Base-by-base conservation (phyloP, 176 grass and related monocot species). In the Typha latifolia region DNA sequence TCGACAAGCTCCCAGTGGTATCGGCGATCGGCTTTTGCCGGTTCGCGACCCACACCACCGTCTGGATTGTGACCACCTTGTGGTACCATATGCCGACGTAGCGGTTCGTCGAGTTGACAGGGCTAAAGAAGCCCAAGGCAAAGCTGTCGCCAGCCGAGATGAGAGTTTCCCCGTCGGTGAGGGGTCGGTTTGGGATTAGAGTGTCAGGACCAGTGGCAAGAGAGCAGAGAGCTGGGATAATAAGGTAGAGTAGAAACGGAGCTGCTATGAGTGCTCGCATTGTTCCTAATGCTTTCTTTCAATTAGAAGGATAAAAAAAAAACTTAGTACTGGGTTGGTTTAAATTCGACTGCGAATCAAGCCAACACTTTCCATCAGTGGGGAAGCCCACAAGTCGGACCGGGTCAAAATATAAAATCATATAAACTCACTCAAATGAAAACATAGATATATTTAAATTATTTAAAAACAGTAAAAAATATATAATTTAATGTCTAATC, bases 31-130 rank as follows among this genome's bases (percentile, higher is more conserved):
- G 84, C 0, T 4, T 69, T 6, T 77, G 22, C 5, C 91, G 82
- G 70, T 96, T 96, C 13, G 84, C 91, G 20, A 95, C 81, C 90
- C 90, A 95, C 21, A 90, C 90, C 10, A 80, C 73, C 50, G 86
- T 95, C 14, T 32, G 49, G 19, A 74, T 63, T 1, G 48, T 0
- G 56, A 26, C 24, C 24, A 95, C 72, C 16, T 14, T 22, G 49
- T 68, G 69, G 81, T 82, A 95, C 90, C 90, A 95, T 64, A 95
- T 84, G 71, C 86, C 86, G 53, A 95, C 3, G 70, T 82, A 95
- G 67, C 63, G 82, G 14, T 62, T 61, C 50, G 2, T 37, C 34
- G 34, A 64, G n/a, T 79, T 74, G 49, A 4, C 14, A 3, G 82
- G 59, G 22, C 69, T 24, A 62, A 96, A 91, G 87, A 96, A 91